Evolutionary conservation across 345 rosid genomes (phyloP), one percentile per base, ranked within the genome.

Genomic region (Gossypium turneri): DNA sequence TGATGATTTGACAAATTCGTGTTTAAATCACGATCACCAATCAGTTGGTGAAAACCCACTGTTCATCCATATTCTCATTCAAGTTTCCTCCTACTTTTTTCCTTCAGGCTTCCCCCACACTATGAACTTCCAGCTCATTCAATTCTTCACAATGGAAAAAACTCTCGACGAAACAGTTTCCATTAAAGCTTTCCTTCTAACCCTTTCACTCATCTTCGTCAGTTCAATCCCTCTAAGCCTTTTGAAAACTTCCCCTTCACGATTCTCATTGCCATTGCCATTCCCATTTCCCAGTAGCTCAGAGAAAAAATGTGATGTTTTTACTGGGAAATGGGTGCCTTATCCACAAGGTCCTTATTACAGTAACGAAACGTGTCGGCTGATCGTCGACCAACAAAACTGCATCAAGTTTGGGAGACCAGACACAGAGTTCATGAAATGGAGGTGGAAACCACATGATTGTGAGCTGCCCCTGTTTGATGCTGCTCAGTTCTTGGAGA

Each of bases 361-460:
- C 72, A 74, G 84, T 2, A 82, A 81, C 9, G 59, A 62, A 61
- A 85, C 84, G 2, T 87, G 90, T 72, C 19, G 12, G 8, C 64
- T 58, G 17, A 85, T 84, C 43, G 60, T 57, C 24, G 87, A 84
- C 67, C 86, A 81, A 71, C 83, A 82, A 12, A 87, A 84, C 62
- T 87, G 90, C 87, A 73, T 85, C 71, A 87, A 84, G 81, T 78
- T 75, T 57, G 87, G 88, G 43, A 82, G 87, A 64, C 75, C 81
- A 20, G 86, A 85, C 38, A 27, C 79, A 13, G 87, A 80, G 56
- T 85, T 74, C 82, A 65, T 82, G 84, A 83, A 82, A 9, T 85
- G 90, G 90, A 82, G 84, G 58, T 85, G 90, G 90, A 74, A 80
- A 56, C 90, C 88, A 11, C 72, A 77, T n/a, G 81, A 74, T 19